A percentile compares a stretch with the other conserved stretches of the same genome.
Evolutionary conservation across 257 asterid genomes (phyloP).

Genomic region (Solanum appendiculatum): DNA sequence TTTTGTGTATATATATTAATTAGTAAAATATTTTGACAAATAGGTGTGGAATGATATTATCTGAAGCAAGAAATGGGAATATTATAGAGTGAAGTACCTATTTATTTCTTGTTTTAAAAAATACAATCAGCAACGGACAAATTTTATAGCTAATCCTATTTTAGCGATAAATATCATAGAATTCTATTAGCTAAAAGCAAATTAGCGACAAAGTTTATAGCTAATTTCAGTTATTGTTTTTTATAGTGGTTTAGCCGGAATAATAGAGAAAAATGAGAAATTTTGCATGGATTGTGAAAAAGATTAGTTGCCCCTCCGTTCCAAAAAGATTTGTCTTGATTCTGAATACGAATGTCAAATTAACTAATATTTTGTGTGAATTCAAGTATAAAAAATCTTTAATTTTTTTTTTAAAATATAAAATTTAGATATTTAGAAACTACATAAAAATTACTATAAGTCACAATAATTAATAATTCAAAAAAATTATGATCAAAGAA

Average conservation of each 20-base stretch:
- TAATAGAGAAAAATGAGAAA: neutral
- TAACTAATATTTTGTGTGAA: neutral
- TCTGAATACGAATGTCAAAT: accelerated
- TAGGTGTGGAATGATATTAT: neutral
- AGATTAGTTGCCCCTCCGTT: no score
- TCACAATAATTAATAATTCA: accelerated
- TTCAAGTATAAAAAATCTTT: neutral
- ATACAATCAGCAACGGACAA: accelerated
- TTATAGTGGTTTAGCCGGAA: neutral
- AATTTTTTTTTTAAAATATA: no score
- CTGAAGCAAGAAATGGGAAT: neutral
- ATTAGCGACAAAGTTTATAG: neutral
- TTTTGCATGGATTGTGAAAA: neutral
- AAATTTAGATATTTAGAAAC: no score
- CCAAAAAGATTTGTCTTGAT: no score
- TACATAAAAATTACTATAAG: neutral
- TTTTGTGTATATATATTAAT: neutral
- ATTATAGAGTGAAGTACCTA: neutral
- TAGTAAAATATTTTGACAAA: neutral
- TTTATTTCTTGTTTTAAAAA: neutral
- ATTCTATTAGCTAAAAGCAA: neutral
- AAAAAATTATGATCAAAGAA: neutral
- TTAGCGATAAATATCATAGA: accelerated
- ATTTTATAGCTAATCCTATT: neutral
- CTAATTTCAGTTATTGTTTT: neutral